A percentile compares a stretch with the other conserved stretches of the same genome.
Conservation (phyloP, 106 monocot species). For the Apostasia shenzhenica region DNA sequence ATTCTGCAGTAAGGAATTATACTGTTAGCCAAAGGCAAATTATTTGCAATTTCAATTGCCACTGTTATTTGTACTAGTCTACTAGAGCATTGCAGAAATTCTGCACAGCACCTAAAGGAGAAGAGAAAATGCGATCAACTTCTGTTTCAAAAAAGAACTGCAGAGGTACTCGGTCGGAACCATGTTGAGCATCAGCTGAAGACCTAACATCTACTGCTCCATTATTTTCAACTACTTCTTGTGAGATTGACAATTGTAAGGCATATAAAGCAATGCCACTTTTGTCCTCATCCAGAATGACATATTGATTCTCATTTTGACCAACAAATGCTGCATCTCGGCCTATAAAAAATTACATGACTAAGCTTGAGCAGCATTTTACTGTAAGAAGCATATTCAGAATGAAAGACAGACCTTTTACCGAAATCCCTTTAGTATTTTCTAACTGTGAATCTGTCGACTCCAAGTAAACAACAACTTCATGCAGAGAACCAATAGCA, state of each 20-base stretch:
- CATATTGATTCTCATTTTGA: slow-evolving; percentile 80
- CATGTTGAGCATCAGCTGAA: slow-evolving; percentile 48
- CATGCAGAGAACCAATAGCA: slow-evolving; percentile 52
- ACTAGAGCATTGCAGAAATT: background rate
- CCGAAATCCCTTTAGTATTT: slow-evolving; percentile 69
- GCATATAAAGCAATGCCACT: slow-evolving; percentile 54
- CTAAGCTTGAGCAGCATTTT: too few relatives aligned
- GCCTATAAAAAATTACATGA: slow-evolving; percentile 27
- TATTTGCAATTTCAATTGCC: background rate
- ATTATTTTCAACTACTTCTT: slow-evolving; percentile 51
- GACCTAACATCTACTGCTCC: slow-evolving; percentile 74
- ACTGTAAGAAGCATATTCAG: background rate
- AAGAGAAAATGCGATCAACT: slow-evolving; percentile 86
- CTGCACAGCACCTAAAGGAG: slow-evolving; percentile 58
- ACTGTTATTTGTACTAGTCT: background rate
- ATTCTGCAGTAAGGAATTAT: slow-evolving; percentile 40
- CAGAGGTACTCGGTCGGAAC: slow-evolving; percentile 37
- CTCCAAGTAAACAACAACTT: slow-evolving; percentile 96
- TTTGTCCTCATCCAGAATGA: slow-evolving; percentile 90
- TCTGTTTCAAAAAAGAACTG: slow-evolving; percentile 77
- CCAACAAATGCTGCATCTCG: slow-evolving; percentile 89
- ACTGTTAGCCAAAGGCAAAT: slow-evolving; percentile 8
- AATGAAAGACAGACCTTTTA: slow-evolving; percentile 55
- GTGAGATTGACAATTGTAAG: slow-evolving; percentile 25
- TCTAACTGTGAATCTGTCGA: slow-evolving; percentile 66